These are phyloP conservation scores for Backusella mclennaniae DNA, from an alignment of 192 early-diverging fungal species.

Conservation along the genomic window DNA sequence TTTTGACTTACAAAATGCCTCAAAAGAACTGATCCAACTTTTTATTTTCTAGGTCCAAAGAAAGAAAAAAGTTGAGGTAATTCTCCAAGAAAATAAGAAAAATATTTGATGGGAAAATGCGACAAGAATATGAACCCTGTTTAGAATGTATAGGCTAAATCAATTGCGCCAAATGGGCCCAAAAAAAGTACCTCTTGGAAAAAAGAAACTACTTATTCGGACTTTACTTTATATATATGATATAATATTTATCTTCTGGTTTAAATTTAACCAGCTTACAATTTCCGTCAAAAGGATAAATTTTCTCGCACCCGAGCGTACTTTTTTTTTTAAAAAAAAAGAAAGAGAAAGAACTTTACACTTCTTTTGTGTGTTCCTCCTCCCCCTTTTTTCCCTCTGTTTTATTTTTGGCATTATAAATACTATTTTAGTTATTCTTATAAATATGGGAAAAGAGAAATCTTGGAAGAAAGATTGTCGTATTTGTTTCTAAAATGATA, in stretches of 20 bases:
- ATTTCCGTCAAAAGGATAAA: slow-evolving; percentile 7
- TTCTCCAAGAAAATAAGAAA: background rate
- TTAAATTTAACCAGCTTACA: slow-evolving; percentile 3
- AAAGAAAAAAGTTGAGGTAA: background rate
- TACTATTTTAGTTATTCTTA: background rate
- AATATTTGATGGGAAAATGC: background rate
- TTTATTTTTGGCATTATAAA: background rate
- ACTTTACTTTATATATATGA: slow-evolving; percentile 6
- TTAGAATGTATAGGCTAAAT: slow-evolving; percentile 1
- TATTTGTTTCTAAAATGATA: slow-evolving; percentile 1
- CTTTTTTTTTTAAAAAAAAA: background rate
- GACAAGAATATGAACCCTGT: background rate
- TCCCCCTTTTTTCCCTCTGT: background rate
- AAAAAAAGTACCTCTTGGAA: background rate
- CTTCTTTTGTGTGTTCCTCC: background rate
- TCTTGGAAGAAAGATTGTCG: background rate
- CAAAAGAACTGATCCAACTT: background rate
- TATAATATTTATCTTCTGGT: slow-evolving; percentile 5
- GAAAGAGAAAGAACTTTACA: background rate
- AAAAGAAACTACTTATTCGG: background rate
- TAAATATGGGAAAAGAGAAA: slow-evolving; percentile 1
- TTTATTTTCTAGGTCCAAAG: background rate
- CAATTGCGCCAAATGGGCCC: background rate
- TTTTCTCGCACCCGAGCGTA: background rate
- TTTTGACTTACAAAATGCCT: background rate